Conservation (phyloP, 768 basidiomycete species). For the Mycena pura region DNA sequence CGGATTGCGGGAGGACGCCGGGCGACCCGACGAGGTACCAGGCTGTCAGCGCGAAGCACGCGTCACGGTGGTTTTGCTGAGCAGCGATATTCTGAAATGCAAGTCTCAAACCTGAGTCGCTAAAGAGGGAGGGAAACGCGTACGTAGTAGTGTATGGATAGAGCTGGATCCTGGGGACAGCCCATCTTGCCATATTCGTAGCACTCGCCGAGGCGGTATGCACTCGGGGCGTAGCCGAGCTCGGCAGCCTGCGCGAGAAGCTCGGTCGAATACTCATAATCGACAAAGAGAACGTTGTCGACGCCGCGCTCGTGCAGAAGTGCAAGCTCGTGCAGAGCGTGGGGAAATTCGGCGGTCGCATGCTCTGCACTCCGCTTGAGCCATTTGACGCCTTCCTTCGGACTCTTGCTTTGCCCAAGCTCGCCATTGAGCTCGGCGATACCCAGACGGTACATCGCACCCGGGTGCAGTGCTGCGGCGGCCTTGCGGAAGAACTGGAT, state of each 20-base stretch:
- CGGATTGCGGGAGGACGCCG: conserved; percentile 96
- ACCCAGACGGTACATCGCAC: conserved; percentile 96
- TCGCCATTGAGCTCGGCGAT: conserved; percentile 97
- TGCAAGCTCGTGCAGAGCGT: conserved; percentile 94
- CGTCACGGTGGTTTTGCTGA: conserved; percentile 95
- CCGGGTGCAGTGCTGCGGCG: conserved; percentile 88
- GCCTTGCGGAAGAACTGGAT: conserved; percentile 94
- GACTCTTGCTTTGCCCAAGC: conserved; percentile 81
- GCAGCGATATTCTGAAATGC: conserved; percentile 90
- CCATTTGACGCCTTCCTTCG: conserved; percentile 98
- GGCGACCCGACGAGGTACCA: conserved; percentile 99
- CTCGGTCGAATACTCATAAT: conserved; percentile 94
- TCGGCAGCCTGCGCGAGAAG: conserved; percentile 94
- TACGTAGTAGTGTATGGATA: conserved; percentile 99
- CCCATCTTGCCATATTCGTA: conserved; percentile 99
- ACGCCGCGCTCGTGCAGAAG: conserved; percentile 97
- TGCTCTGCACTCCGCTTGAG: conserved; percentile 95
- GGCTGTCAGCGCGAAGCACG: conserved; percentile 96
- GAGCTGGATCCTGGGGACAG: conserved; percentile 94
- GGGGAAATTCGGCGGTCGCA: conserved; percentile 94
- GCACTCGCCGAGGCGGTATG: conserved; percentile 94
- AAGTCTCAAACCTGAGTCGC: conserved; percentile 5
- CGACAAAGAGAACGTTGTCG: conserved; percentile 96
- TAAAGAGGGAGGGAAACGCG: conserved; percentile 42
- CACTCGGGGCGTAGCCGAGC: conserved; percentile 95